Conservation (phyloP, 1,284 basidiomycete genomes). For the Ganoderma meredithae region DNA sequence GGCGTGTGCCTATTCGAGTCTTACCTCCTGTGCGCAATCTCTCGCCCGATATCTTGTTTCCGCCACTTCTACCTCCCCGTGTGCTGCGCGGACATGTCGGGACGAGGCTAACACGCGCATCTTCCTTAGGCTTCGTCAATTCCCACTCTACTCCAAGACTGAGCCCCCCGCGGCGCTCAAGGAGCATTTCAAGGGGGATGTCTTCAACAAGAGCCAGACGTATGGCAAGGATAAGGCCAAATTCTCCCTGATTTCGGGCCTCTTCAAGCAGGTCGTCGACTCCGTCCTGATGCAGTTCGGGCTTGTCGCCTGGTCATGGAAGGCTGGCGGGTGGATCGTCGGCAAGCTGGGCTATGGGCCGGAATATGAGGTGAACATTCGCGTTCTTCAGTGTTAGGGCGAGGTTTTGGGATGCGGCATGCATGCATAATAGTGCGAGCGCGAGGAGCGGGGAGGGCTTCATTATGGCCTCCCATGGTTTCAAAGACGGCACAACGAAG, state of each 20-base stretch:
- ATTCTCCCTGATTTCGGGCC: constrained; percentile 77
- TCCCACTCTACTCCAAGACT: constrained; percentile 81
- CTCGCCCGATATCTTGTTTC: not conserved
- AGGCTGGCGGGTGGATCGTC: constrained; percentile 58
- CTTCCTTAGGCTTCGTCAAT: constrained; percentile 74
- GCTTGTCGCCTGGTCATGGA: constrained; percentile 86
- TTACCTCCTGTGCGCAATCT: constrained; percentile 72
- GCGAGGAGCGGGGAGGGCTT: not conserved
- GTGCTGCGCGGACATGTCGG: not conserved
- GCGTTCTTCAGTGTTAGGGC: no score
- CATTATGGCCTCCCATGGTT: no score
- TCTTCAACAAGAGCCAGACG: constrained; percentile 88
- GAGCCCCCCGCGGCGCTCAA: constrained; percentile 82
- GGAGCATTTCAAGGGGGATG: constrained; percentile 74
- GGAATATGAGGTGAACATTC: constrained; percentile 75
- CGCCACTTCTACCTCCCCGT: no score
- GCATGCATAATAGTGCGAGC: not conserved
- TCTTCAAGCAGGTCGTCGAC: constrained; percentile 79
- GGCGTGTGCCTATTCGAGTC: constrained; percentile 84
- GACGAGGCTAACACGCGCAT: constrained; percentile 5
- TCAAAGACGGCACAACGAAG: no score
- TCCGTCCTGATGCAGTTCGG: constrained; percentile 78
- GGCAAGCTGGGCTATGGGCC: constrained; percentile 64
- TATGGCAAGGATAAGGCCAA: constrained; percentile 95
- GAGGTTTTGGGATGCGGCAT: not conserved